Percentiles rank a stretch among this genome's conserved stretches.
Conservation (phyloP, 148 eudicot species). For the Beta vulgaris region DNA sequence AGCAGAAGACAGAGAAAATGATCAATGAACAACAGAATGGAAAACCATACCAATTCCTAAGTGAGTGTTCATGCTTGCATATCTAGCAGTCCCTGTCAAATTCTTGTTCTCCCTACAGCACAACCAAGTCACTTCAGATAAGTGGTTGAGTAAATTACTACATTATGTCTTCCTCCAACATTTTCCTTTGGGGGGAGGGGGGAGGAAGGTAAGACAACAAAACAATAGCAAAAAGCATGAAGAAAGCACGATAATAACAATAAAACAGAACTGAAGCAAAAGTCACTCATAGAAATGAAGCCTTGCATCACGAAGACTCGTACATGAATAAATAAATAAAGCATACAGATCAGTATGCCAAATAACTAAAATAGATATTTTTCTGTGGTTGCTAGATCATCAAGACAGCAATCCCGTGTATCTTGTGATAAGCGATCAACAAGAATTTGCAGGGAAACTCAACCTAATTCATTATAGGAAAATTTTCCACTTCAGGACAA, state of each 20-base stretch:
- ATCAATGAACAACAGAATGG: background rate
- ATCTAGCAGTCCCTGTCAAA: slow-evolving; percentile 88
- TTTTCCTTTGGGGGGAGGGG: background rate
- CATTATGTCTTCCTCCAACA: background rate
- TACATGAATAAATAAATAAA: too few species aligned
- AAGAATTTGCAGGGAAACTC: background rate
- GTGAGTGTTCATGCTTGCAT: slow-evolving; percentile 86
- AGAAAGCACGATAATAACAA: background rate
- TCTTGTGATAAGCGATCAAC: too few species aligned
- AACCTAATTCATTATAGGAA: too few species aligned
- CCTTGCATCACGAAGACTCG: background rate
- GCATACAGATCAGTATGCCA: background rate
- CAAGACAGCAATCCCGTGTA: background rate
- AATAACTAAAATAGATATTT: background rate
- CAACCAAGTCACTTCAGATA: background rate
- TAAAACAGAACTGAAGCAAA: background rate
- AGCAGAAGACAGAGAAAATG: background rate
- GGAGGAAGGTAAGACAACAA: background rate
- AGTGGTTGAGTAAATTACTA: background rate
- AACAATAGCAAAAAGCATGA: background rate
- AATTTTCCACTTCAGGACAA: too few species aligned
- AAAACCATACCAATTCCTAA: slow-evolving; percentile 67
- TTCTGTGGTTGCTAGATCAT: background rate
- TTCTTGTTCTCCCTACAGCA: slow-evolving; percentile 75
- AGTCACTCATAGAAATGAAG: background rate